Base-by-base conservation (phyloP, 2,329 filamentous ascomycete species). In the Neocatenulostroma microsporum region DNA sequence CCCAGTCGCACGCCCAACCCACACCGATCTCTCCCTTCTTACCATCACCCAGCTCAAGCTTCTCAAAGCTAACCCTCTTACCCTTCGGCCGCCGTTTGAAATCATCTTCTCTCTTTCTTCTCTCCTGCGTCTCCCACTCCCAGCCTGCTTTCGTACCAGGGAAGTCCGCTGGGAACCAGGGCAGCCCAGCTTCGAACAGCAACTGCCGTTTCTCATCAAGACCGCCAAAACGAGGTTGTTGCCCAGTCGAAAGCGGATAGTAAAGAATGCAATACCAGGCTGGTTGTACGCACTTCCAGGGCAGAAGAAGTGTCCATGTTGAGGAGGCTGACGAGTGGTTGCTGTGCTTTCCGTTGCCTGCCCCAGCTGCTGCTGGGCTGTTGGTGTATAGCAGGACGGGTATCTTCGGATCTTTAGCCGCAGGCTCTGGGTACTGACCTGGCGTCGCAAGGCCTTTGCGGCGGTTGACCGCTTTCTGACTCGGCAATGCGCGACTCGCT, bases 221-320 rank as follows among this genome's bases (percentile, higher is more conserved):
- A 0, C 91, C 89, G 2, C 84, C 89, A 48, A 94, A 86, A 17
- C 81, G 73, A 2, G 85, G 82, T 41, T 86, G 93, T 0, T 82
- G 80, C 5, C 87, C 87, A 1, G 79, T 82, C 0, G 79, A 82
- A 1, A 93, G 69, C 0, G 85, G 84, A 41, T 80, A 86, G 54
- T 86, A 86, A 63, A 94, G 81, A 10, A 96, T 63, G 30, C 77
- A 78, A 50, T 89, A 82, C 91, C 91, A 98, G 21, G 95, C 69
- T 0, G 85, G 77, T 23, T 78, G 68, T 23, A 96, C 82, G 50
- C 84, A 94, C 55, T 84, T 87, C 86, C 89, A 95, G 0, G 91
- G 91, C 3, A 91, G 72, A 17, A 96, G 68, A 1, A 96, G 58
- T 0, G 80, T 91, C 86, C 87, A 96, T n/a, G n/a, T n/a, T n/a